Evolutionary conservation across 2,329 filamentous ascomycete genomes (phyloP).

Genomic region (Chrysoporthe cubensis): DNA sequence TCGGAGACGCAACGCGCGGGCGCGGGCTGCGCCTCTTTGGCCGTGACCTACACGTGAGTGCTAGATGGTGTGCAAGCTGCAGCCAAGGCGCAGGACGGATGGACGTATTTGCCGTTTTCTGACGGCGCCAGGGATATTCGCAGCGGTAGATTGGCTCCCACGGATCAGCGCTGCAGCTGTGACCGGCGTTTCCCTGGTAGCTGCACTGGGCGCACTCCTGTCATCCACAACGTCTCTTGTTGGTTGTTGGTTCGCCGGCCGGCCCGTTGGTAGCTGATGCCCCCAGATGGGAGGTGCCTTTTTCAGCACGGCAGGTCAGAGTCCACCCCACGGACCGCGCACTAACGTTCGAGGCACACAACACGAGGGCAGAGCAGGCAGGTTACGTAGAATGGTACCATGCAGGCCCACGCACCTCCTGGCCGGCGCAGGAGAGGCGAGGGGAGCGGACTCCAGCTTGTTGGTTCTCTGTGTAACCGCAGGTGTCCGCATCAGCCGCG

Average conservation of each 20-base stretch:
- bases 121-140: background rate
- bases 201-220: background rate
- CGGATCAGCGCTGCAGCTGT: background rate
- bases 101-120: constrained; percentile 15
- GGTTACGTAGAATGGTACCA: background rate
- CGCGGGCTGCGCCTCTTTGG: background rate
- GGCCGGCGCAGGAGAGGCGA: background rate
- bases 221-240: background rate
- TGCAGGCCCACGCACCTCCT: too few relatives aligned
- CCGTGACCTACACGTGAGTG: constrained; percentile 8
- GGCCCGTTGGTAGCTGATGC: too few relatives aligned
- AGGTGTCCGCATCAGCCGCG: background rate
- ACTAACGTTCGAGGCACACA: background rate
- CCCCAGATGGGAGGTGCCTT: too few relatives aligned
- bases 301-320: too few relatives aligned
- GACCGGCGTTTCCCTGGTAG: background rate
- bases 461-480: background rate
- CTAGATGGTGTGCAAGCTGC: constrained; percentile 19
- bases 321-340: too few relatives aligned
- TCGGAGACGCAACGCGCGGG: background rate
- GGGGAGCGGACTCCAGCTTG: background rate
- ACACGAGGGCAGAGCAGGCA: background rate
- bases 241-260: background rate
- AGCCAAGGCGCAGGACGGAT: constrained; percentile 2
- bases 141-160: background rate